Base-by-base conservation (phyloP, 768 basidiomycete species). In the Myochromella boudieri region DNA sequence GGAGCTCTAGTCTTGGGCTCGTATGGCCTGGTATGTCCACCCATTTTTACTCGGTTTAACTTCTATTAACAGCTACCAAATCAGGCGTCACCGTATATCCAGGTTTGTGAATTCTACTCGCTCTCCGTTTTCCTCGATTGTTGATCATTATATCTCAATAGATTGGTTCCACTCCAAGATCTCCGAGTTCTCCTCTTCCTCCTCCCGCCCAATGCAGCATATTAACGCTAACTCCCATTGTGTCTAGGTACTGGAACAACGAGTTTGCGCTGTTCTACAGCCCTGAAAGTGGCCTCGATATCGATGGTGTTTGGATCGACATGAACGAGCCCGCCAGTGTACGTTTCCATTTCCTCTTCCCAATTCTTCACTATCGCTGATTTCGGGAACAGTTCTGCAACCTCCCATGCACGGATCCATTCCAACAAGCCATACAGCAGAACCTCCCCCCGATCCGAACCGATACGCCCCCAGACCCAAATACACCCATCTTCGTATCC, bases 311-410 rank as follows among this genome's bases (percentile, higher is more conserved):
- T 12, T 88, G 85, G 87, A 84, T 86, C 21, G 82, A 85, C 53
- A 85, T 85, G 85, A 86, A 87, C 58, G 85, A 87, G 49, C 85
- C 85, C 5, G 61, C 82, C 2, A 85, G 74, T 47, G 84, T 85
- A 52, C 17, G 77, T 59, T 20, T 18, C 26, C n/a, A 12, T n/a
- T 15, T 32, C 28, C 32, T 26, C 22, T 20, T 14, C 21, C 22
- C 7, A 18, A 8, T 12, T 21, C 12, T 27, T 43, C 14, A 7
- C 34, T 3, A 26, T 21, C 15, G 49, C 22, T 6, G 28, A n/a
- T 34, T 6, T 34, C 14, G 18, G 22, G 25, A 9, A 39, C 45
- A 84, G 81, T 85, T 86, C 67, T 86, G 84, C 64, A 65, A 69
- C 34, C 68, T 76, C 21, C 84, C 85, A 0, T 86, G 85, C 52